Evolutionary conservation across 2,329 filamentous ascomycete genomes (phyloP).

Genomic region (Xylariomycetidae sp.): DNA sequence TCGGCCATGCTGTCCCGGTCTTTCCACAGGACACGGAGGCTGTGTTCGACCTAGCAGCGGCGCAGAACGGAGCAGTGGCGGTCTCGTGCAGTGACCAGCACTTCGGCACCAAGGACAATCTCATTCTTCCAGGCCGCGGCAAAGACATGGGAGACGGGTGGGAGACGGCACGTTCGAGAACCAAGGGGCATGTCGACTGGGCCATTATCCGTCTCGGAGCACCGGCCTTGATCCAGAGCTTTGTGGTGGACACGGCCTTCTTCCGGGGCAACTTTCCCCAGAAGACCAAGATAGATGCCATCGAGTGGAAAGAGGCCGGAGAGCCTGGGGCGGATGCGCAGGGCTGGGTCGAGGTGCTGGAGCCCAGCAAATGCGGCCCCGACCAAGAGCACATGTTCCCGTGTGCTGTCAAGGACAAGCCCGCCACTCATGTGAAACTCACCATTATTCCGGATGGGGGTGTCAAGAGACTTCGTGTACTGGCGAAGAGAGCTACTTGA

Average conservation of each 20-base stretch:
- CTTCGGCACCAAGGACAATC: slow-evolving; percentile 75
- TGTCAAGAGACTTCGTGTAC: slow-evolving; percentile 78
- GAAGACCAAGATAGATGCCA: slow-evolving; percentile 61
- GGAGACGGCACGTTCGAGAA: slow-evolving; percentile 73
- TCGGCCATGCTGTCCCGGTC: slow-evolving; percentile 68
- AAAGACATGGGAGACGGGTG: slow-evolving; percentile 86
- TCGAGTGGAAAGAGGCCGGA: slow-evolving; percentile 47
- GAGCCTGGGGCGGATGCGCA: slow-evolving; percentile 51
- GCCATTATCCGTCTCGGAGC: slow-evolving; percentile 69
- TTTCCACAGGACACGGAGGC: slow-evolving; percentile 61
- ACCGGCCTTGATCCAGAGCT: slow-evolving; percentile 55
- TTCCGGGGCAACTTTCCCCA: slow-evolving; percentile 82
- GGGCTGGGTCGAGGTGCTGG: slow-evolving; percentile 61
- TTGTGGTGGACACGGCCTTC: slow-evolving; percentile 75
- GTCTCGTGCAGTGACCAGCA: slow-evolving; percentile 76
- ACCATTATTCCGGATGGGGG: slow-evolving; percentile 92
- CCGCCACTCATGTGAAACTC: slow-evolving; percentile 79
- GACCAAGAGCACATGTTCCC: slow-evolving; percentile 67
- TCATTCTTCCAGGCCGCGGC: slow-evolving; percentile 71
- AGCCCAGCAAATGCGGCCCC: slow-evolving; percentile 62
- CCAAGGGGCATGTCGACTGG: slow-evolving; percentile 71
- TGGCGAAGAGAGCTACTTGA: slow-evolving; percentile 59
- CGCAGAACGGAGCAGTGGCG: slow-evolving; percentile 72
- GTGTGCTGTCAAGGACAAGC: slow-evolving; percentile 47
- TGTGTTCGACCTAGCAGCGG: slow-evolving; percentile 70